Base-by-base conservation (phyloP, 805 yeast genomes). In the Starmerella riodocensis region DNA sequence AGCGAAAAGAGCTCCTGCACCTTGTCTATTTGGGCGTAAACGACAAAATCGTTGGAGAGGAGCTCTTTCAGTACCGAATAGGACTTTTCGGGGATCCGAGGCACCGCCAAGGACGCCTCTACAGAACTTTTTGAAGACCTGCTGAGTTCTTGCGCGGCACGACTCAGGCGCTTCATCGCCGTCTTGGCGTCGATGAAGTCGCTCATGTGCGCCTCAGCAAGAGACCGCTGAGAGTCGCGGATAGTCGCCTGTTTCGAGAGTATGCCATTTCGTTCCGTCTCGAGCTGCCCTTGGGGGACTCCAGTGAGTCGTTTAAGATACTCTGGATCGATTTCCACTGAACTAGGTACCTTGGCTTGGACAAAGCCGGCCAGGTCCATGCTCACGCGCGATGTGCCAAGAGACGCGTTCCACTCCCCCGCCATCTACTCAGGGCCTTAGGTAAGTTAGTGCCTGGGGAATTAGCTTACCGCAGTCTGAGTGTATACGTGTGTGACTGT, bases 1-100 rank as follows among this genome's bases (percentile, higher is more conserved):
- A 91, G 62, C 53, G 83, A 94, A 48, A 88, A 63, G 8, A 86
- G 69, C 51, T 82, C 94, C 44, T 78, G 69, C 9, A 86, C 66
- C 29, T 75, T 71, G 45, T 78, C 85, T 53, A 84, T 69, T 48
- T 79, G 77, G 4, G 24, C 25, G 37, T 50, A 51, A 9, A 51
- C 49, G 9, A 40, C 34, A 68, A 67, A 30, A 76, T 60, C 22
- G 77, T 67, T 4, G 52, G 47, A 3, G 66, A 65, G 12, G 60
- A 49, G 28, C 2, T 19, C 44, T 7, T 42, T 42, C 14, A 44
- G 27, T 4, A 45, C 45, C 8, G 40, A n/a, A 29, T 47, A 44
- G 20, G 45, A 50, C 13, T 37, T 31, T 9, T 49, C 43, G 12
- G 51, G 42, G 17, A 54, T 41, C 19, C 37, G 34, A 21, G 49